Evolutionary conservation across 108 stramenopile genomes (phyloP), one percentile per base, ranked within the genome.

Genomic region (Skeletonema tropicum): DNA sequence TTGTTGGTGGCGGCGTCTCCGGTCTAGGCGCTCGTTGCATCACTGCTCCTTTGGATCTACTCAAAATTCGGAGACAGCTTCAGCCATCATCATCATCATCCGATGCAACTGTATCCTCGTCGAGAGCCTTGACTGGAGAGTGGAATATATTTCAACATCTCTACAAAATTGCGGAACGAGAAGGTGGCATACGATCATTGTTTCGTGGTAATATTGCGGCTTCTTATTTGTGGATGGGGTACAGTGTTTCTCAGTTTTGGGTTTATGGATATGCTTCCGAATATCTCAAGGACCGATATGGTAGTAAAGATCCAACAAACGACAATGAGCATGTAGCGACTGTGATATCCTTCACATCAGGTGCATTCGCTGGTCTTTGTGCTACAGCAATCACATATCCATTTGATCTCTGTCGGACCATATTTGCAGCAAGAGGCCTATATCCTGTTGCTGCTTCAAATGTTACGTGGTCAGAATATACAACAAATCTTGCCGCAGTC

Each of bases 141-240:
- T 80, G 73, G 79, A 69, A 70, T 4, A 67, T 80, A 49, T 59
- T 70, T 29, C 39, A 70, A 1, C 12, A 59, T 31, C 25, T 67
- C 5, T 45, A 29, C 31, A 80, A 78, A 12, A 89, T 94, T 57
- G 86, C 92, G 9, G 71, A 77, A 74, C 71, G 68, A 35, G 96
- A 98, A 73, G 96, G 94, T 13, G 96, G 97, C 9, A 13, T 90
- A 9, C 38, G 65, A 0, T 88, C 91, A 2, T 57, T 96, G 26
- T 95, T 91, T 73, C 94, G 96, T 29, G 98, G 98, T 0, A 97
- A 94, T 68, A 42, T 97, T n/a, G 92, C 97, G 19, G 98, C 96
- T 6, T 88, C 92, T 5, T 93, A 92, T 63, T 80, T 98, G 13
- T 98, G 98, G 98, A 76, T 97, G 33, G 88, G 92, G 12, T 98